Conservation (phyloP, 805 yeast genomes). For the Saturnispora mendoncae region DNA sequence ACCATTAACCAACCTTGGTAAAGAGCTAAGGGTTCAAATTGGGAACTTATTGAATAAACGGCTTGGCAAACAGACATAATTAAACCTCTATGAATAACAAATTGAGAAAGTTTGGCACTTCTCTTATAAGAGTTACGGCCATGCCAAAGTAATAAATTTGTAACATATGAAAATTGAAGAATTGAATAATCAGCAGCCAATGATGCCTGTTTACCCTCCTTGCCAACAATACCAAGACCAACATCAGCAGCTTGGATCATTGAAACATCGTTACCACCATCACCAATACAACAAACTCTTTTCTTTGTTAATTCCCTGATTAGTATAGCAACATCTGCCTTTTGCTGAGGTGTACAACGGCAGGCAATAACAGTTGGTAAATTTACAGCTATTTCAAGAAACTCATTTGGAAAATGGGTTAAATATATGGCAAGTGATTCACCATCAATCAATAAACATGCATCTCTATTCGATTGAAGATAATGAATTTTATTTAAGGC, state of each 20-base stretch:
- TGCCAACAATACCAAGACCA: conserved; percentile 98
- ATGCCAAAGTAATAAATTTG: conserved; percentile 89
- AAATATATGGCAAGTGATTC: conserved; percentile 71
- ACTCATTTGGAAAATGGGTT: conserved; percentile 56
- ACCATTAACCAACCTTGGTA: conserved; percentile 98
- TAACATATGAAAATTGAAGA: conserved; percentile 81
- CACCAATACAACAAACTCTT: conserved; percentile 96
- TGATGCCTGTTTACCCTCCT: conserved; percentile 96
- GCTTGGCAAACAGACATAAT: conserved; percentile 93
- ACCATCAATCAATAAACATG: conserved; percentile 86
- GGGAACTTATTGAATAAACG: conserved; percentile 76
- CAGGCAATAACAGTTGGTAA: conserved; percentile 97
- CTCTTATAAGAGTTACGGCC: conserved; percentile 96
- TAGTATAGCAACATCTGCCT: conserved; percentile 84
- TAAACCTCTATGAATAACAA: conserved; percentile 93
- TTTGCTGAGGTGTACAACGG: conserved; percentile 97
- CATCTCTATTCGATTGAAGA: conserved; percentile 50
- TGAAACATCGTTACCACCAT: conserved; percentile 98
- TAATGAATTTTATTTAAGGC: conserved; percentile 75
- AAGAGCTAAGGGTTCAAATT: conserved; percentile 88
- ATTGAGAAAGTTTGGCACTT: conserved; percentile 90
- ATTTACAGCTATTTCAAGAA: conserved; percentile 64
- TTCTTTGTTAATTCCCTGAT: conserved; percentile 76
- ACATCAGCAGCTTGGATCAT: conserved; percentile 99
- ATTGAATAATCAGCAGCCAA: conserved; percentile 95